Percentiles rank a stretch among this genome's conserved stretches.
Conservation (phyloP, 345 rosid species). For the Eucalyptus globulus region DNA sequence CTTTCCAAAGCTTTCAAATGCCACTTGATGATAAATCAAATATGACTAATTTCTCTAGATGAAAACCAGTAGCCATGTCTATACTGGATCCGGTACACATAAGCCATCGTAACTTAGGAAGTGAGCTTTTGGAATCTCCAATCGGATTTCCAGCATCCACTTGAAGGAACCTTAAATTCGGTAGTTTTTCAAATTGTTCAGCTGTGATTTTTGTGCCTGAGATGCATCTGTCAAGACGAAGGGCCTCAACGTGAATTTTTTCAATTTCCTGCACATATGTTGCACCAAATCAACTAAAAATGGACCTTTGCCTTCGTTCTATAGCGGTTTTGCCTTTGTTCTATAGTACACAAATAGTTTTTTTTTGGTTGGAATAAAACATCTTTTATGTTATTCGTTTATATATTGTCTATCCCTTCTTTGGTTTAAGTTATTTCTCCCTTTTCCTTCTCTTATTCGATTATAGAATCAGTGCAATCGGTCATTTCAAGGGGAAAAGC, state of each 20-base stretch:
- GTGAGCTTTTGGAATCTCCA: neutral
- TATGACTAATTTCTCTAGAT: no score
- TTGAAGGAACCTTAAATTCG: neutral
- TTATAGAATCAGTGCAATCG: neutral
- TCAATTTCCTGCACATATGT: neutral
- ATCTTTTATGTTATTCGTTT: neutral
- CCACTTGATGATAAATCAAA: no score
- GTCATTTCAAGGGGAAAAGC: no score
- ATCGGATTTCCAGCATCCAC: neutral
- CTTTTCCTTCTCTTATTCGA: no score
- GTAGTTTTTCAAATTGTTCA: neutral
- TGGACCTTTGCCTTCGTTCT: neutral
- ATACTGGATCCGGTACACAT: no score
- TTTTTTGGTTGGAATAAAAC: no score
- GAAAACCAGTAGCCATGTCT: no score
- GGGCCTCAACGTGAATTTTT: neutral
- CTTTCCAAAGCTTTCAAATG: no score
- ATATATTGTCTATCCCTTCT: no score
- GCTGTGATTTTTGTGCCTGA: rapidly evolving
- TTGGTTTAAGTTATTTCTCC: no score
- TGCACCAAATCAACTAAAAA: neutral
- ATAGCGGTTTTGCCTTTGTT: no score
- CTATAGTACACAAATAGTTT: no score
- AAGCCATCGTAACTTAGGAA: conserved; percentile 3
- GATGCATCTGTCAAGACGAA: neutral